Evolutionary conservation across 345 rosid genomes (phyloP).

Genomic region (Leavenworthia alabamica): DNA sequence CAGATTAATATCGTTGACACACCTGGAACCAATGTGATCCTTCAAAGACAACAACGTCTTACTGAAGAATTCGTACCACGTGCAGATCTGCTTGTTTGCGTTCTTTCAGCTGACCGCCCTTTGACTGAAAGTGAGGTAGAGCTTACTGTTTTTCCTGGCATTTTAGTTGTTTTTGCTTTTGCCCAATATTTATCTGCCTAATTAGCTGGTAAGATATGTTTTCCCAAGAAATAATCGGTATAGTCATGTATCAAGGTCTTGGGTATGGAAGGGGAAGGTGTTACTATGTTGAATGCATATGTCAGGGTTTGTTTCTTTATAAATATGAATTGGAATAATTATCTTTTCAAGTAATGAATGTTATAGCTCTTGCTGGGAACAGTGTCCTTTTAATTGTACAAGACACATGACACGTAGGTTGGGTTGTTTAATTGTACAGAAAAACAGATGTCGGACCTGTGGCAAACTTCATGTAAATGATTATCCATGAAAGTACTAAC

Average conservation of each 20-base stretch:
- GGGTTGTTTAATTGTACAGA: background rate
- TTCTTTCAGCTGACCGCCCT: conserved; percentile 94
- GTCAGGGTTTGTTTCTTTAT: background rate
- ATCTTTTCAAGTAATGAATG: background rate
- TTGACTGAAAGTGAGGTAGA: conserved; percentile 96
- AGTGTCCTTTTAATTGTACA: background rate
- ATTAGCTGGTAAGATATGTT: conserved; percentile 1
- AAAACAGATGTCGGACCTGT: background rate
- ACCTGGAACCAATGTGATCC: conserved; percentile 95
- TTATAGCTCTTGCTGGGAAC: conserved; percentile 1
- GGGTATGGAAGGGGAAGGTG: conserved; percentile 1
- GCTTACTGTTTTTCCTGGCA: background rate
- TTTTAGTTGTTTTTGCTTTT: conserved; percentile 12
- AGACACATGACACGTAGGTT: background rate
- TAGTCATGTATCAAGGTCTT: conserved; percentile 12
- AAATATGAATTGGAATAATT: background rate
- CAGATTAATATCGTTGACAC: conserved; percentile 94
- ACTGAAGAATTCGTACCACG: conserved; percentile 97
- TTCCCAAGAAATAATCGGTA: background rate
- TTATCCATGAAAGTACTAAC: background rate
- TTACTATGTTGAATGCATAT: background rate
- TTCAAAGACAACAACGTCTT: conserved; percentile 88
- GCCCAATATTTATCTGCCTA: background rate
- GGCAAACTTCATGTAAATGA: background rate
- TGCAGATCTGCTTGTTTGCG: conserved; percentile 88